These are phyloP conservation scores for Kluyveromyces starmeri DNA, from an alignment of 805 yeast species.

Conservation along the genomic window DNA sequence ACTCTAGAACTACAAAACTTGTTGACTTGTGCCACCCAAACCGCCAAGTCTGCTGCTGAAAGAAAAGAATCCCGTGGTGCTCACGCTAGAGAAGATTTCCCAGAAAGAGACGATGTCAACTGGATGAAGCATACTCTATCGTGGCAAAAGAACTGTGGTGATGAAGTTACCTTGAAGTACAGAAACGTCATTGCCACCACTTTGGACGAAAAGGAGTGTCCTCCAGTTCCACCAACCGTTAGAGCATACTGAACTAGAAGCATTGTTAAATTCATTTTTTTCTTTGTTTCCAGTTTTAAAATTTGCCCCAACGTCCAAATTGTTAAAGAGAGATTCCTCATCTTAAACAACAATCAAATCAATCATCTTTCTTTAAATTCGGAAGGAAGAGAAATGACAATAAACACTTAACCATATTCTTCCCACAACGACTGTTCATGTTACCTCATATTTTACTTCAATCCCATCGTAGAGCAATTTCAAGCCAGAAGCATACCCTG, in stretches of 20 bases:
- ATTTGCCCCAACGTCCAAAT: too few species aligned
- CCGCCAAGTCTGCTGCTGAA: slow-evolving; percentile 88
- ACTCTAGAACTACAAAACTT: slow-evolving; percentile 93
- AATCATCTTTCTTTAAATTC: too few species aligned
- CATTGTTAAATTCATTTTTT: background rate
- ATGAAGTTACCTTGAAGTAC: slow-evolving; percentile 65
- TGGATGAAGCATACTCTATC: slow-evolving; percentile 98
- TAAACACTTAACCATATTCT: too few species aligned
- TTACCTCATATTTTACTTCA: too few species aligned
- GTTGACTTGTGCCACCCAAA: slow-evolving; percentile 94
- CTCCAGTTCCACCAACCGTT: slow-evolving; percentile 92
- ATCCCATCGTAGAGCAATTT: too few species aligned
- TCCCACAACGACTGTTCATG: too few species aligned
- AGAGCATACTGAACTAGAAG: slow-evolving; percentile 72
- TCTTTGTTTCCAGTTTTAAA: too few species aligned
- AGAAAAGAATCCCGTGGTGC: slow-evolving; percentile 99
- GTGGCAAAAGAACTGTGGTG: slow-evolving; percentile 74
- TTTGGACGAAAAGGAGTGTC: slow-evolving; percentile 86
- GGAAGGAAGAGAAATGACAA: too few species aligned
- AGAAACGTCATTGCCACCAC: slow-evolving; percentile 78
- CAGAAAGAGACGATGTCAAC: slow-evolving; percentile 87
- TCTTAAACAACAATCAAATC: too few species aligned
- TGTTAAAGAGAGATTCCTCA: too few species aligned
- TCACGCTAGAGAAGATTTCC: slow-evolving; percentile 97
- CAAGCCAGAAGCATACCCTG: too few species aligned